Conservation (phyloP, 2,329 filamentous ascomycete species). For the Epichloe coenophiala region DNA sequence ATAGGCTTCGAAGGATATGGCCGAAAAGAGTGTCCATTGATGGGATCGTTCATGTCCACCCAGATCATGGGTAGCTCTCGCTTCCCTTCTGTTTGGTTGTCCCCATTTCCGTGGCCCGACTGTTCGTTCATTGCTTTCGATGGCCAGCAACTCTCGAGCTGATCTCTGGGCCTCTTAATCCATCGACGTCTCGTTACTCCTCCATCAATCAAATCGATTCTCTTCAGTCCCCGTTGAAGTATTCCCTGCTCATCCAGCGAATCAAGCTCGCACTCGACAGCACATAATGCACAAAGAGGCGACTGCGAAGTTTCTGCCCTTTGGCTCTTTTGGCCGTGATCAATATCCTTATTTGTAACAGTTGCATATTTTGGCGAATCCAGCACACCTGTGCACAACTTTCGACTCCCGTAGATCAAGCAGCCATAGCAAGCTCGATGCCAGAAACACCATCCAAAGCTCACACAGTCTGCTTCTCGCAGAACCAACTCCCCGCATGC, state of each 20-base stretch:
- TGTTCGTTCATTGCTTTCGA: background rate
- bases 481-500: constrained; percentile 42
- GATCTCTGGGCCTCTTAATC: constrained; percentile 15
- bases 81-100: constrained; percentile 5
- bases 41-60: constrained; percentile 35
- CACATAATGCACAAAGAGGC: constrained; percentile 36
- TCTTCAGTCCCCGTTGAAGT: constrained; percentile 28
- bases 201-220: constrained; percentile 30
- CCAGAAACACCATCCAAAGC: constrained; percentile 49
- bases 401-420: constrained; percentile 33
- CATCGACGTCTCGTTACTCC: constrained; percentile 32
- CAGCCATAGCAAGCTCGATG: constrained; percentile 43
- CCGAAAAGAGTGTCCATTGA: constrained; percentile 31
- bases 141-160: background rate
- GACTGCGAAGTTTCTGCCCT: constrained; percentile 30
- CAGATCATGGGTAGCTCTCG: constrained; percentile 27
- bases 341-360: constrained; percentile 4
- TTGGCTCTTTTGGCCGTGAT: constrained; percentile 3
- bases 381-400: constrained; percentile 21
- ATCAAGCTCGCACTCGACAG: constrained; percentile 26
- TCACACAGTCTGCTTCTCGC: constrained; percentile 40
- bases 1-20: constrained; percentile 38
- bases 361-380: constrained; percentile 21
- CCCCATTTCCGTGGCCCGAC: constrained; percentile 6
- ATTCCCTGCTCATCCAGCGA: constrained; percentile 16